Conservation (phyloP, 129 eudicot genomes). For the Mikania micrantha region DNA sequence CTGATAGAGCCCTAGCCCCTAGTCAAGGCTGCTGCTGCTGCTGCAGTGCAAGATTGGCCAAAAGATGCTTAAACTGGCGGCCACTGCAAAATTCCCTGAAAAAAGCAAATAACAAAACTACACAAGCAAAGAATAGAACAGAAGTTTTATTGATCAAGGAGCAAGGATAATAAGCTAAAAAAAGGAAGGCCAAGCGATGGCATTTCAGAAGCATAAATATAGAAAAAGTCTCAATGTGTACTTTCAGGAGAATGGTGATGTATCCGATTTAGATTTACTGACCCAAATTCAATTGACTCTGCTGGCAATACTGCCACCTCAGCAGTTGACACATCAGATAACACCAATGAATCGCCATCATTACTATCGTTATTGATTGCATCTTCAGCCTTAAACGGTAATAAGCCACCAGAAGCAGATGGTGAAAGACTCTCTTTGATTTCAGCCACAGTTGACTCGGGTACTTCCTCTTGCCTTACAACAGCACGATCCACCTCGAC, state of each 20-base stretch:
- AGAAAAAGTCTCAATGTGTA: slow-evolving; percentile 76
- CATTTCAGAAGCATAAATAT: slow-evolving; percentile 34
- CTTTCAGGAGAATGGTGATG: slow-evolving; percentile 96
- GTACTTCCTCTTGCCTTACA: slow-evolving; percentile 24
- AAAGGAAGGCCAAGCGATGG: slow-evolving; percentile 15
- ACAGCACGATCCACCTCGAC: slow-evolving; percentile 29
- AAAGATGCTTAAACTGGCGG: neutral
- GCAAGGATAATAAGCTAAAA: slow-evolving; percentile 17
- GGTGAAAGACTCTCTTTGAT: slow-evolving; percentile 1
- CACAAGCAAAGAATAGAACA: slow-evolving; percentile 16
- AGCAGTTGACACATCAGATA: slow-evolving; percentile 47
- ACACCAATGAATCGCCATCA: slow-evolving; percentile 20
- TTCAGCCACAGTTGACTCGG: slow-evolving; percentile 3
- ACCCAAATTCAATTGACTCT: slow-evolving; percentile 66
- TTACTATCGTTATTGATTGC: slow-evolving; percentile 19
- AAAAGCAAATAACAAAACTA: neutral
- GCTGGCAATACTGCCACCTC: slow-evolving; percentile 48
- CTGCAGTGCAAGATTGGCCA: neutral
- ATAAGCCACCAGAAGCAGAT: slow-evolving; percentile 19
- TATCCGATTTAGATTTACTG: slow-evolving; percentile 84
- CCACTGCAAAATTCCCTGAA: slow-evolving; percentile 4
- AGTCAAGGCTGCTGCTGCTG: no score
- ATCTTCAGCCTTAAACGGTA: slow-evolving; percentile 23
- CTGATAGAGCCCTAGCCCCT: neutral
- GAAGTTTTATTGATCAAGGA: slow-evolving; percentile 43